Percentiles rank a stretch among this genome's conserved stretches.
Conservation (phyloP, 257 asterid species). For the Capsicum chinense region DNA sequence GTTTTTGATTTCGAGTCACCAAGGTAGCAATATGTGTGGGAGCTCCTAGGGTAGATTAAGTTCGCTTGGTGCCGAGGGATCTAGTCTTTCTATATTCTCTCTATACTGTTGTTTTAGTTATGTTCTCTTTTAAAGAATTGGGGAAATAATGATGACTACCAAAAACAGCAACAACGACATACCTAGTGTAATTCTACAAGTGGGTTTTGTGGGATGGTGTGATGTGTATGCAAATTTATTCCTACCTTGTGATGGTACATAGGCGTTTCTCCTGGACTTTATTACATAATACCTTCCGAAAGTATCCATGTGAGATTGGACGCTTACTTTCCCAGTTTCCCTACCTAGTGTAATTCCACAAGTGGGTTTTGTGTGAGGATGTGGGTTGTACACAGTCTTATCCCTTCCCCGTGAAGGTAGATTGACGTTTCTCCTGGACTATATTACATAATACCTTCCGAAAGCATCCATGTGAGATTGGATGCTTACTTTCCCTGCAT, state of each 20-base stretch:
- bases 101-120: neutral
- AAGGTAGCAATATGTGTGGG: no score
- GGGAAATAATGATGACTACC: neutral
- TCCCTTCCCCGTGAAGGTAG: neutral
- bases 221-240: neutral
- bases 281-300: neutral
- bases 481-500: neutral
- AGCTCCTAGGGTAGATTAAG: neutral
- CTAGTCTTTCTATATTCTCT: neutral
- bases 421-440: fast-evolving
- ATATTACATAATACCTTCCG: neutral
- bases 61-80: neutral
- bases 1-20: no score
- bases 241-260: neutral
- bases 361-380: neutral
- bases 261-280: fast-evolving
- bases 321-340: no score
- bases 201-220: neutral
- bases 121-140: neutral
- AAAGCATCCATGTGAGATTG: fast-evolving
- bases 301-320: no score
- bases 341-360: neutral
- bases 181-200: neutral
- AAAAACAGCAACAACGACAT: neutral
- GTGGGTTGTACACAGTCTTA: neutral